Percentiles rank a stretch among this genome's conserved stretches.
phyloP scores from a whole-genome alignment of 495 filamentous ascomycete species.

The Xylaria bambusicola region DNA sequence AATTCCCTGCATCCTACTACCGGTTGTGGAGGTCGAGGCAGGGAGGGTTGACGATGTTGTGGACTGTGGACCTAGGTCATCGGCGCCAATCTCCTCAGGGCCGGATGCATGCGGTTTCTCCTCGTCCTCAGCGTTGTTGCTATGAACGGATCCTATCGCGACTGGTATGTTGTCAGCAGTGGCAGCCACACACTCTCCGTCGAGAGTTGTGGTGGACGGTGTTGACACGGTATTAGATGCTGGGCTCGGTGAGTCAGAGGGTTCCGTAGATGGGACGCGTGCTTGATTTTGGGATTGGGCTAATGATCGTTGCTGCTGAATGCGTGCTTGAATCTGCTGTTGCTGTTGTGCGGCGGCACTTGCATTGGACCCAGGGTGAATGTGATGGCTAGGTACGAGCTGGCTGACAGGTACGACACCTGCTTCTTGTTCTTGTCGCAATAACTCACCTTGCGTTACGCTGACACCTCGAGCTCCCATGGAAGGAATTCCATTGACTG shows the following conservation, averaged over 20 bases:
- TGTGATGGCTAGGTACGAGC: slow-evolving; percentile 37
- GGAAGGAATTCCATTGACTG: slow-evolving; percentile 62
- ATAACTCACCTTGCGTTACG: slow-evolving; percentile 74
- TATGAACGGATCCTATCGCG: slow-evolving; percentile 26
- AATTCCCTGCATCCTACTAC: slow-evolving; percentile 48
- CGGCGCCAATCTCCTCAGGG: slow-evolving; percentile 78
- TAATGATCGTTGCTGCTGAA: slow-evolving; percentile 24
- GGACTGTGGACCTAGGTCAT: slow-evolving; percentile 81
- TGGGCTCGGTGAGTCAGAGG: slow-evolving; percentile 28
- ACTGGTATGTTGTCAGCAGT: slow-evolving; percentile 16
- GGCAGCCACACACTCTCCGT: slow-evolving; percentile 24
- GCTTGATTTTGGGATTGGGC: slow-evolving; percentile 30
- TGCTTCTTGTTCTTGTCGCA: slow-evolving; percentile 77
- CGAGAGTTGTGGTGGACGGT: slow-evolving; percentile 23
- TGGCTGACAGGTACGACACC: slow-evolving; percentile 62
- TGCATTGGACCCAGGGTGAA: slow-evolving; percentile 18
- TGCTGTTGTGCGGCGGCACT: slow-evolving; percentile 23
- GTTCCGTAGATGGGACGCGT: slow-evolving; percentile 20
- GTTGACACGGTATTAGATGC: slow-evolving; percentile 24
- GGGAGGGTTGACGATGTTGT: slow-evolving; percentile 22
- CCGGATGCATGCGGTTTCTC: slow-evolving; percentile 80
- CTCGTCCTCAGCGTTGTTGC: slow-evolving; percentile 49
- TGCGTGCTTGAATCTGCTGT: slow-evolving; percentile 21
- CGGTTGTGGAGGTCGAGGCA: slow-evolving; percentile 20
- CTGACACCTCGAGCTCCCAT: slow-evolving; percentile 40